These are phyloP conservation scores for Brassica hybrid DNA, from an alignment of 441 rosid species.

Conservation along the genomic window DNA sequence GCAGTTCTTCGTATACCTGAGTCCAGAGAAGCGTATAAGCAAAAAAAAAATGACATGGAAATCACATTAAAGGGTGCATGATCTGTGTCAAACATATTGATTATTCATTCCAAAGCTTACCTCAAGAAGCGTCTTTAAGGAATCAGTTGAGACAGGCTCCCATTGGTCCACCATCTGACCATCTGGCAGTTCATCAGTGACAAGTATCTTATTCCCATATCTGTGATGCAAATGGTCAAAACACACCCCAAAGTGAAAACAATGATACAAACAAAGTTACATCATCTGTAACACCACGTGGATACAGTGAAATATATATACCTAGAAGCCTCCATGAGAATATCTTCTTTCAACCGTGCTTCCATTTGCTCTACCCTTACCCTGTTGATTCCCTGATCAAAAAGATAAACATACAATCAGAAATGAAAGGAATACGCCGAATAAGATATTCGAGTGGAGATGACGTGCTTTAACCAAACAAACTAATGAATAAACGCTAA, in stretches of 20 bases:
- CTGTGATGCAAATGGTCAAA: slow-evolving; percentile 55
- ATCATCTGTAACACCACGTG: slow-evolving; percentile 28
- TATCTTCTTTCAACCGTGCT: slow-evolving; percentile 90
- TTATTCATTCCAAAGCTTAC: slow-evolving; percentile 46
- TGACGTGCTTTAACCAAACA: not conserved
- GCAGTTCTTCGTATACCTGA: slow-evolving; percentile 91
- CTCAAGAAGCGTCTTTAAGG: slow-evolving; percentile 95
- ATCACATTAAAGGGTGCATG: slow-evolving; percentile 14
- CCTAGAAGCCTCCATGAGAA: slow-evolving; percentile 93
- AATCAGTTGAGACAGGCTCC: slow-evolving; percentile 92
- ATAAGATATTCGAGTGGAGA: too few species aligned
- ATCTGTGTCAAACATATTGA: not conserved
- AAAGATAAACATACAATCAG: slow-evolving; percentile 39
- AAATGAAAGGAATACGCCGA: slow-evolving; percentile 15
- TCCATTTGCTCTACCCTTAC: slow-evolving; percentile 97
- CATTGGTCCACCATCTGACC: slow-evolving; percentile 99
- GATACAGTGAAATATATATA: slow-evolving; percentile 25
- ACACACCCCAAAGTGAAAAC: slow-evolving; percentile 12
- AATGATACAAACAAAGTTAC: slow-evolving; percentile 18
- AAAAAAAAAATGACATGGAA: slow-evolving; percentile 34
- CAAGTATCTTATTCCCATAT: slow-evolving; percentile 97
- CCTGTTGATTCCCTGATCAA: slow-evolving; percentile 87
- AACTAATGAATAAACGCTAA: not conserved
- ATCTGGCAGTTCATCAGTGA: slow-evolving; percentile 99
- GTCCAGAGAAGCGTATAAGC: slow-evolving; percentile 35